Percentiles rank a stretch among this genome's conserved stretches.
Conservation (phyloP, 345 rosid species). For the Hypericum perforatum region DNA sequence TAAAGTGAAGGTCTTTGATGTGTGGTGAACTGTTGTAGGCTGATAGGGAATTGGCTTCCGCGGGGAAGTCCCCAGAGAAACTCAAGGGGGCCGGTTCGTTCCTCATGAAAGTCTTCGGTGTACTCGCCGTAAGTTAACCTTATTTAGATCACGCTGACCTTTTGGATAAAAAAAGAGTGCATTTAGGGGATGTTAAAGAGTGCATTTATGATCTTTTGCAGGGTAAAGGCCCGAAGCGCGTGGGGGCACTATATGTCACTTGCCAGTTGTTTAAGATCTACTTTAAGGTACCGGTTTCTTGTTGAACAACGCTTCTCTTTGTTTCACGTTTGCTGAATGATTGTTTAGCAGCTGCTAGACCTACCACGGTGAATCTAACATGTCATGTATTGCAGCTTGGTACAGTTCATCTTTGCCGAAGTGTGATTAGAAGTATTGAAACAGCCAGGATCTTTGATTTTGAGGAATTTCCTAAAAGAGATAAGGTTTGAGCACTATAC, state of each 20-base stretch:
- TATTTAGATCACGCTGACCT: neutral
- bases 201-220: conserved; percentile 13
- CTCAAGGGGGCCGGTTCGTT: conserved; percentile 92
- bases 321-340: neutral
- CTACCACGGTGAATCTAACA: neutral
- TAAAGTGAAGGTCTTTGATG: no score
- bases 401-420: conserved; percentile 91
- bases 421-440: conserved; percentile 97
- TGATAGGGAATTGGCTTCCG: conserved; percentile 63
- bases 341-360: neutral
- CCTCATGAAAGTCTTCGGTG: conserved; percentile 92
- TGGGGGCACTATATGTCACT: conserved; percentile 89
- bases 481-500: conserved; percentile 41
- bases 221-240: conserved; percentile 96
- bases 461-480: conserved; percentile 91
- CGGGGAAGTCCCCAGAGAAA: conserved; percentile 89
- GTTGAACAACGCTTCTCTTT: neutral
- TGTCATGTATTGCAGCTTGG: conserved; percentile 62
- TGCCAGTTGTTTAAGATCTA: conserved; percentile 91
- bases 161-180: neutral
- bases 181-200: neutral
- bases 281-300: conserved; percentile 54
- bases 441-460: conserved; percentile 93
- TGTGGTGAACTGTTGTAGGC: conserved; percentile 38
- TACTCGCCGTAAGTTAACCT: conserved; percentile 70